Base-by-base conservation (phyloP, 169 alveolate genomes). In the Cyclospora cayetanensis region DNA sequence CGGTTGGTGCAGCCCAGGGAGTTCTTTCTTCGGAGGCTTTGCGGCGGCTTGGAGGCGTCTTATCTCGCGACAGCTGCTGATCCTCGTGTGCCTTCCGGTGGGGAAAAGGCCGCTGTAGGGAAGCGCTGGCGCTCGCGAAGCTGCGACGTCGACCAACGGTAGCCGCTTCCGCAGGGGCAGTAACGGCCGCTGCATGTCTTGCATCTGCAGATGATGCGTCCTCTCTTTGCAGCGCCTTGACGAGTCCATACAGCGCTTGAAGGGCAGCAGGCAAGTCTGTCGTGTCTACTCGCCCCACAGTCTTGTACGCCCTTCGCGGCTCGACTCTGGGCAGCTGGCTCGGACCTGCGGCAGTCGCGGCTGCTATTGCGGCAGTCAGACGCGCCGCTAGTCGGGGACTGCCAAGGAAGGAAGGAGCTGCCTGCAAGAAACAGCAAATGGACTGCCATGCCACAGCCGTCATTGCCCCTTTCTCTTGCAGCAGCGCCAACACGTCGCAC, bases 371-470 rank as follows among this genome's bases (percentile, higher is more conserved):
- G 46, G 76, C 89, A 34, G 11, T 50, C 29, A 80, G 89, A 15
- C 89, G 70, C 2, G 89, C 74, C 2, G 66, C 89, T 63, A 80
- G 72, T 4, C 89, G 89, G 35, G 89, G 89, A 35, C 89, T 80
- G 53, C 27, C 52, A 5, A 80, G 89, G 74, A 80, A 80, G 25
- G 74, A 80, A 11, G 89, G 74, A 20, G 89, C 43, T 5, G 53
- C 89, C 2, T 74, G 89, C 76, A 80, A 39, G 53, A 80, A 80
- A 29, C 76, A 80, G 76, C 89, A 80, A 80, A 80, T 46, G 2
- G 89, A 80, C 4, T 63, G 70, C 89, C 89, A 80, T n/a, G 74
- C 89, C 53, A 80, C 89, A 3, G 89, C 89, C 53, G 89, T 80
- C 89, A 80, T 80, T n/a, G 66, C 89, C 41, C 89, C 89, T 70